These are phyloP conservation scores for Cucurbita moschata DNA, from an alignment of 306 rosid genomes.

Conservation along the genomic window DNA sequence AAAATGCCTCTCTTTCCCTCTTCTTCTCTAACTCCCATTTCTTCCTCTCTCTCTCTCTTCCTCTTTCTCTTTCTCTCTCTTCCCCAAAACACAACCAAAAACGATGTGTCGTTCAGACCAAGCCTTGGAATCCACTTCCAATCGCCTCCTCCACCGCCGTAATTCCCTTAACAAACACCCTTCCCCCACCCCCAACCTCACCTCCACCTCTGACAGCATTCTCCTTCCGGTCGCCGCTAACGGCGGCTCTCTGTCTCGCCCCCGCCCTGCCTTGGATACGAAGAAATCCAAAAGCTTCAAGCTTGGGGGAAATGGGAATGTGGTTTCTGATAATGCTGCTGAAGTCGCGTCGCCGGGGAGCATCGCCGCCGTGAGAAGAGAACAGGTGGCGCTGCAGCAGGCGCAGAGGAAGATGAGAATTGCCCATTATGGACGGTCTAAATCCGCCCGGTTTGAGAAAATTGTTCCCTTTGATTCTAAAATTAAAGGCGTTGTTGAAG, in stretches of 20 bases:
- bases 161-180: slow-evolving; percentile 46
- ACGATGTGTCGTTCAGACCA: slow-evolving; percentile 63
- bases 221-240: too few relatives aligned
- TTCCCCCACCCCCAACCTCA: slow-evolving; percentile 35
- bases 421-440: slow-evolving; percentile 96
- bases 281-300: slow-evolving; percentile 89
- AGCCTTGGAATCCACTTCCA: slow-evolving; percentile 48
- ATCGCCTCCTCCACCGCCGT: slow-evolving; percentile 53
- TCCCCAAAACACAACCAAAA: neutral
- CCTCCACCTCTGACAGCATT: slow-evolving; percentile 21
- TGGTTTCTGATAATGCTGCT: neutral
- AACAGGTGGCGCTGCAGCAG: slow-evolving; percentile 78
- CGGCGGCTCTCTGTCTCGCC: slow-evolving; percentile 17
- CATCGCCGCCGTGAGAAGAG: slow-evolving; percentile 85
- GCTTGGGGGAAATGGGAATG: neutral
- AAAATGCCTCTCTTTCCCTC: neutral
- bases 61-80: neutral
- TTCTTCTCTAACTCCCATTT: neutral
- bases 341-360: slow-evolving; percentile 49
- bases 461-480: slow-evolving; percentile 30
- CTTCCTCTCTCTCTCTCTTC: neutral
- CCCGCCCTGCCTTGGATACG: slow-evolving; percentile 45
- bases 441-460: slow-evolving; percentile 68
- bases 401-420: slow-evolving; percentile 80
- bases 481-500: slow-evolving; percentile 36